A percentile compares a stretch with the other conserved stretches of the same genome.
phyloP scores from a whole-genome alignment of 192 early-diverging fungal genomes.

The Coemansia sp. region DNA sequence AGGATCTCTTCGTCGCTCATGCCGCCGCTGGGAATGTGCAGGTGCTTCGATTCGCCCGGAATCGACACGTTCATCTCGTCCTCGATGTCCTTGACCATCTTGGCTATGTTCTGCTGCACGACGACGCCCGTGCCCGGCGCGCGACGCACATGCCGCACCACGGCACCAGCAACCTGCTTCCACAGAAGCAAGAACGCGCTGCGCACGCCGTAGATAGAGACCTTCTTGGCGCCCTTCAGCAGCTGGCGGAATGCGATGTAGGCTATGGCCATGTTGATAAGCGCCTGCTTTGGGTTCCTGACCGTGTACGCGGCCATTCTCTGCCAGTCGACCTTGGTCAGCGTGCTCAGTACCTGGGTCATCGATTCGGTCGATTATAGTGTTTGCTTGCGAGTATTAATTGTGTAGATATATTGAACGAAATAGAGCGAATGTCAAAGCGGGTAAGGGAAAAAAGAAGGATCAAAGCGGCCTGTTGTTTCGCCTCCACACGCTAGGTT shows the following conservation, averaged over 20 bases:
- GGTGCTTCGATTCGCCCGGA: constrained; percentile 62
- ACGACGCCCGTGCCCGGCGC: constrained; percentile 58
- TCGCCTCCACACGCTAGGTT: neutral
- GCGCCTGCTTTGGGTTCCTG: constrained; percentile 44
- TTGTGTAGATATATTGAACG: no score
- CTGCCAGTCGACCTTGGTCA: constrained; percentile 47
- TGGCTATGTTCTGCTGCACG: constrained; percentile 74
- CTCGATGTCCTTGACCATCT: constrained; percentile 76
- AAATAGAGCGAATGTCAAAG: neutral
- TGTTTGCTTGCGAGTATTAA: neutral
- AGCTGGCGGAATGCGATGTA: constrained; percentile 45
- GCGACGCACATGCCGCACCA: constrained; percentile 36
- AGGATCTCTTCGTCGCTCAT: constrained; percentile 61
- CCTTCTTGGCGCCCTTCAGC: constrained; percentile 19
- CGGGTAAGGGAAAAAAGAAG: neutral
- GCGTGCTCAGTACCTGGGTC: constrained; percentile 46
- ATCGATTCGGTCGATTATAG: constrained; percentile 3
- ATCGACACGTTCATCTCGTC: constrained; percentile 66
- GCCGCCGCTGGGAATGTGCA: constrained; percentile 62
- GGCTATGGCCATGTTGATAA: constrained; percentile 36
- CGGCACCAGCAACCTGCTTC: constrained; percentile 23
- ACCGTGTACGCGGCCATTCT: constrained; percentile 27
- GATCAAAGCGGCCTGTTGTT: neutral
- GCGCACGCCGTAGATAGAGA: constrained; percentile 41
- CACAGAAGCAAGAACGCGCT: constrained; percentile 27